Percentiles rank a stretch among this genome's conserved stretches.
phyloP scores from a whole-genome alignment of 2,329 filamentous ascomycete genomes.

The Calonectria ilicicola region DNA sequence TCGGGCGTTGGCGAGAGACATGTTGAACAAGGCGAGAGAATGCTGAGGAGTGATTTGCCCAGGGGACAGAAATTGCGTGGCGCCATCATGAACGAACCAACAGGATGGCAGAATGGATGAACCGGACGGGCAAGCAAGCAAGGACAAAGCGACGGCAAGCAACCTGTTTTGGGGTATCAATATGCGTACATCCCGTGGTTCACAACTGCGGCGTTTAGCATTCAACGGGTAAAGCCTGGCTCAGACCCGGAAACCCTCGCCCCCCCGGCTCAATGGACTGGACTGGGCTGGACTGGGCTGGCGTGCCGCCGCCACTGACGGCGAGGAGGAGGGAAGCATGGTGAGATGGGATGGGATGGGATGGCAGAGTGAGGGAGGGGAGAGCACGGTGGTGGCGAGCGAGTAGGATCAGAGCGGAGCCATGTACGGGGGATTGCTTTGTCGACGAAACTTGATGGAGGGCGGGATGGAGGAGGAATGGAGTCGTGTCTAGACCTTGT shows the following conservation, averaged over 20 bases:
- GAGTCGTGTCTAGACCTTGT: not conserved
- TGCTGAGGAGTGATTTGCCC: constrained; percentile 1
- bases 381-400: not conserved
- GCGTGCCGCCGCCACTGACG: constrained; percentile 1
- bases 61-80: constrained; percentile 15
- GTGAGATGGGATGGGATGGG: not conserved
- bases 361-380: not conserved
- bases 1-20: constrained; percentile 13
- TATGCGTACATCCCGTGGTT: not conserved
- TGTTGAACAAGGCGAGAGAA: not conserved
- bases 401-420: not conserved
- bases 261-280: not conserved
- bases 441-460: constrained; percentile 2
- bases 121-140: not conserved
- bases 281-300: not conserved
- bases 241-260: not conserved
- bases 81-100: constrained; percentile 4
- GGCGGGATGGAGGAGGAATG: not conserved
- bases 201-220: constrained; percentile 8
- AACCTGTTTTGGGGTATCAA: not conserved
- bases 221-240: constrained; percentile 2
- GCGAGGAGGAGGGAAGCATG: not conserved
- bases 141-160: not conserved
- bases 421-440: not conserved
- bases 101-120: not conserved